Evolutionary conservation across 2,329 filamentous ascomycete genomes (phyloP), one percentile per base, ranked within the genome.

Genomic region (Orbilia oligospora): DNA sequence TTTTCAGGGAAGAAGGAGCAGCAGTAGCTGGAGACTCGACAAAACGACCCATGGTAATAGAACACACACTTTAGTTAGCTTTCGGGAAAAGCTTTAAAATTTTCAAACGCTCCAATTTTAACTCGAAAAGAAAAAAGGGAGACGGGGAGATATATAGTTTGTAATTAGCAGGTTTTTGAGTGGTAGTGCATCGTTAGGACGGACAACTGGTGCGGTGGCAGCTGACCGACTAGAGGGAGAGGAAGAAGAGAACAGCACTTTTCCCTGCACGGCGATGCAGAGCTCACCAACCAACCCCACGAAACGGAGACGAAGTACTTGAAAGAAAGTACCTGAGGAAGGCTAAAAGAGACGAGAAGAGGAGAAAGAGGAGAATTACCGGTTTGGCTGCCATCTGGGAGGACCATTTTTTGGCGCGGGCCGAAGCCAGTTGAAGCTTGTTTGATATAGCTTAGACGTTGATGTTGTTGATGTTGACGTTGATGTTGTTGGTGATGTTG

Each of bases 201-300:
- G 41, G 61, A 27, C 48, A 14, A 5, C 14, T 20, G n/a, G 49
- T 51, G 27, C 41, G 22, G 65, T 51, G 69, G 64, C 72, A 77
- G 69, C 66, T 77, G 72, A 77, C 72, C 61, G 20, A 41, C 33
- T 5, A 33, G 30, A 58, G 30, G 16, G 16, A 18, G 27, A 24
- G 27, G 22, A 36, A 18, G 27, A 30, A 30, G 9, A 9, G 33
- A 36, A 58, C 53, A 58, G 53, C 53, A 58, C 30, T 51, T 51
- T 48, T 51, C 58, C 44, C 66, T 77, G 72, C 72, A 77, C 48
- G 48, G 48, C 48, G 51, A 55, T 65, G 48, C 48, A 38, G 24
- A 72, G 70, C 70, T 73, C 70, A 67, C 61, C 70, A n/a, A n/a
- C n/a, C n/a, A n/a, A 67, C 61, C 70, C 48, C 36, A 66, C 48